A percentile compares a stretch with the other conserved stretches of the same genome.
Conservation (phyloP, 345 rosid genomes). For the Cardamine resedifolia region DNA sequence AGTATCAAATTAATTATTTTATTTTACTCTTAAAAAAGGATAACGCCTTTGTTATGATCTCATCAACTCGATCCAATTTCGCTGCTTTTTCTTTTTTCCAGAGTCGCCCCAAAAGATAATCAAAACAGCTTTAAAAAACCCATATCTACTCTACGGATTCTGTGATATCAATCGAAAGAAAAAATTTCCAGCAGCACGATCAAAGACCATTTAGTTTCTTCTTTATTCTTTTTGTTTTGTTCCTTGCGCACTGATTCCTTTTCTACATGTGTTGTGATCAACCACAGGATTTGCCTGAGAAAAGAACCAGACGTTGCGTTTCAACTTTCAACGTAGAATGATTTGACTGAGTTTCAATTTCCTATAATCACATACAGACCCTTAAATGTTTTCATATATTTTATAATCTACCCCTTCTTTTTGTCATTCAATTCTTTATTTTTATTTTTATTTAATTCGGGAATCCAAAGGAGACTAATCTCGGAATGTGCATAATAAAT, state of each 20-base stretch:
- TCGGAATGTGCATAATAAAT: too few species aligned
- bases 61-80: conserved; percentile 10
- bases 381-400: background rate
- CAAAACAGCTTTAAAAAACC: background rate
- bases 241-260: background rate
- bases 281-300: background rate
- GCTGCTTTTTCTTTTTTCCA: background rate
- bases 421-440: too few species aligned
- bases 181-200: too few species aligned
- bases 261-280: background rate
- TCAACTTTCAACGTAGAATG: background rate
- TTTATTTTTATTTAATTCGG: too few species aligned
- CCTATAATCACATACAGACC: background rate
- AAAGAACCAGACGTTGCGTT: background rate
- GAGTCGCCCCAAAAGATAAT: background rate
- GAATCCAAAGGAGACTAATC: background rate
- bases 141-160: background rate
- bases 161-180: background rate
- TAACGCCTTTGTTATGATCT: conserved; percentile 32
- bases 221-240: background rate
- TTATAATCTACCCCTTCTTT: background rate
- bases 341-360: background rate
- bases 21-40: background rate
- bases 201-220: background rate
- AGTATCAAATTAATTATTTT: background rate